Base-by-base conservation (phyloP, 2,329 filamentous ascomycete genomes). In the Triangularia verruculosa region DNA sequence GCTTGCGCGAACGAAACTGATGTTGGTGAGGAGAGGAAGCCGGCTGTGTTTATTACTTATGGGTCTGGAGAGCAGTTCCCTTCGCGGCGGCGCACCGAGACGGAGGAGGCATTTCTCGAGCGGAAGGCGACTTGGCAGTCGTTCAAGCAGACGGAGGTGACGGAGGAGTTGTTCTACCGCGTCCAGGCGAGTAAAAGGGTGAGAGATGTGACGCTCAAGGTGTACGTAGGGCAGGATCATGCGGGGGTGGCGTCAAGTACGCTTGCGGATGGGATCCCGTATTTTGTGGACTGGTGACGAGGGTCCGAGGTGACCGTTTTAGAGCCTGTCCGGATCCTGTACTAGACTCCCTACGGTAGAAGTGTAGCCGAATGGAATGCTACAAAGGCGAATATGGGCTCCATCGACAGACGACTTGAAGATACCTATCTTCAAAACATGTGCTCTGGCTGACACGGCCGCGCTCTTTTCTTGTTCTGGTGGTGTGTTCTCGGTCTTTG, bases 181-280 rank as follows among this genome's bases (percentile, higher is more conserved):
- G 28, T 71, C 1, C 56, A 65, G 4, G 64, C 52, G 2, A 71
- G 63, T 20, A 28, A 59, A 7, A 62, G 59, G 43, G 53, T 66
- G 9, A 65, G 69, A 25, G 64, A 71, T 64, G 65, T 68, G 6
- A 61, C 63, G 47, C 59, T 72, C n/a, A 71, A 71, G 60, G 67
- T 65, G 27, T 71, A 72, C 25, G 61, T 24, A 4, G 69, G 70
- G 4, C 68, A 70, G 56, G 70, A 71, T 20, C 70, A 72, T 53
- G 67, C 68, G 0, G 67, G 67, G 0, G 66, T 70, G 28, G 69
- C 63, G 1, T 65, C 66, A n/a, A 68, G 67, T 27, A 68, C 69
- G 12, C 58, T 72, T 52, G 65, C 64, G 13, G 70, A 71, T 55
- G 70, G 70, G n/a, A 64, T 71, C 15, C 64, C 63, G 15, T 71